Percentiles rank a stretch among this genome's conserved stretches.
These are phyloP conservation scores for Solanum chmielewskii DNA, from an alignment of 257 asterid species.

Conservation along the genomic window DNA sequence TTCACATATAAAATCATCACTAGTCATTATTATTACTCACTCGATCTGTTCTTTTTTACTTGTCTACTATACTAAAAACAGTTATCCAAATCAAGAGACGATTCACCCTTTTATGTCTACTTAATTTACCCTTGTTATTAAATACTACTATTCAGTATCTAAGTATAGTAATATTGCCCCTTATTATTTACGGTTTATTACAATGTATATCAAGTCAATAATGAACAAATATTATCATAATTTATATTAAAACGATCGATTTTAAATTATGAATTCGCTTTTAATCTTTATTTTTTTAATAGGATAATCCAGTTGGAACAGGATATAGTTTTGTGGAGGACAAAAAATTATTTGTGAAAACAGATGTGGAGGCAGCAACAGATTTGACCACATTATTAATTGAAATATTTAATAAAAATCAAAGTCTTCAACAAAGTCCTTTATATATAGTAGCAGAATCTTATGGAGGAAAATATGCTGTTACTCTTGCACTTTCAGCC, in stretches of 20 bases:
- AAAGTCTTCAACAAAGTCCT: slow-evolving; percentile 57
- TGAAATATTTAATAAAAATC: slow-evolving; percentile 46
- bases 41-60: too few relatives aligned
- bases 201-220: too few relatives aligned
- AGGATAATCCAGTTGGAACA: slow-evolving; percentile 98
- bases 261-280: background rate
- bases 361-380: slow-evolving; percentile 72
- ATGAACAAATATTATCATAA: too few relatives aligned
- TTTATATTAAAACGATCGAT: background rate
- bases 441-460: slow-evolving; percentile 86
- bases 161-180: too few relatives aligned
- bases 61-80: too few relatives aligned
- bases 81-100: too few relatives aligned
- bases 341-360: slow-evolving; percentile 45
- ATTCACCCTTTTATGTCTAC: too few relatives aligned
- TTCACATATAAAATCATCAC: background rate
- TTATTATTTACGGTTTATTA: too few relatives aligned
- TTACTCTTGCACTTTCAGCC: slow-evolving; percentile 78
- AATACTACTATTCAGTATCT: too few relatives aligned
- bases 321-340: slow-evolving; percentile 96
- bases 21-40: too few relatives aligned
- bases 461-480: slow-evolving; percentile 91
- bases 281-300: background rate
- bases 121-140: too few relatives aligned
- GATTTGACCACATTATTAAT: slow-evolving; percentile 72